Base-by-base conservation (phyloP, 176 grass and related monocot species). In the Pontederia crassipes region DNA sequence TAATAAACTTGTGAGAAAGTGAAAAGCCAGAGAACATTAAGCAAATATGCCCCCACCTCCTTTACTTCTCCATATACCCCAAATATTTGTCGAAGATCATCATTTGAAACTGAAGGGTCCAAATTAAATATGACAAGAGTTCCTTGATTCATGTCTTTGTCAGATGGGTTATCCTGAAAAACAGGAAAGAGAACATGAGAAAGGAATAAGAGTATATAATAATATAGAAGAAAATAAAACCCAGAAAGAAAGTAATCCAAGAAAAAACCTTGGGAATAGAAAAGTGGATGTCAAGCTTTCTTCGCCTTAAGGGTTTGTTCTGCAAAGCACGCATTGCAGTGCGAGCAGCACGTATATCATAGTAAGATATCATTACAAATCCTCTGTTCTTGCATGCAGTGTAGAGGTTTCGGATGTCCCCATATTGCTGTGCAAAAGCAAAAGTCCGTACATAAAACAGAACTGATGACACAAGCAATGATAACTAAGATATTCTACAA, bases 71-170 rank as follows among this genome's bases (percentile, higher is more conserved):
- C 90, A 71, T 86, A 95, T 54, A 67, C 57, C 62, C 90, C 90
- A 1, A 95, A 95, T 45, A 89, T 89, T 51, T 76, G 82, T 49
- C 79, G 76, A 66, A 95, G 82, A 29, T 89, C 82, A 71, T 95
- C 90, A 14, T 89, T 89, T 74, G 90, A 95, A 74, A 95, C 90
- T 3, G 90, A 95, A 0, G 89, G 82, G 24, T 95, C 89, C 29
- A 95, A 56, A 81, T 95, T 95, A 73, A 89, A 95, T 73, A 95
- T 86, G 16, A 95, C 90, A 45, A 95, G 85, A 32, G 90, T 95
- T 69, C 90, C 90, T 78, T 95, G 90, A 74, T 95, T 95, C 79
- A 95, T 74, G 83, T 95, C 90, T 89, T 95, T 95, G 55, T 95
- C 90, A 0, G 90, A 95, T 71, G 90, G 90, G 53, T 95, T 95